These are phyloP conservation scores for Penicillium sp. DNA, from an alignment of 2,329 filamentous ascomycete genomes.

Conservation along the genomic window DNA sequence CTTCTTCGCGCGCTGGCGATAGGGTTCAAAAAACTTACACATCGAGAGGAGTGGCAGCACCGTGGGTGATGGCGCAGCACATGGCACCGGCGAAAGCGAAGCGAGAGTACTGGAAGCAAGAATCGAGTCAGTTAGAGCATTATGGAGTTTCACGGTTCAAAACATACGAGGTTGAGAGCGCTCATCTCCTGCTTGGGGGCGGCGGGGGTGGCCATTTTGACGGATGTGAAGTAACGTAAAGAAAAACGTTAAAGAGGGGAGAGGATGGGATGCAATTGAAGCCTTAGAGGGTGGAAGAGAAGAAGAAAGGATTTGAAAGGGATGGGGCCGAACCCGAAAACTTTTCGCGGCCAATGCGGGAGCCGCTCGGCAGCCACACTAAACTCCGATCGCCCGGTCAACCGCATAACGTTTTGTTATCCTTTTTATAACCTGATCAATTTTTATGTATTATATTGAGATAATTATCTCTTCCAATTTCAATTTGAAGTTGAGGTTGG, in stretches of 20 bases:
- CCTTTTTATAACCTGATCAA: not conserved
- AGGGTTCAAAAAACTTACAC: conserved; percentile 70
- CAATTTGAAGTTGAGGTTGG: not conserved
- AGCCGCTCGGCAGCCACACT: conserved; percentile 11
- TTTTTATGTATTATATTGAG: not conserved
- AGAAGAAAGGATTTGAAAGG: conserved; percentile 27
- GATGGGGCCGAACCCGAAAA: conserved; percentile 32
- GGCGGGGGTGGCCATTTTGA: conserved; percentile 42
- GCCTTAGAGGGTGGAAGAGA: conserved; percentile 12
- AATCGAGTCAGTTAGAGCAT: not conserved
- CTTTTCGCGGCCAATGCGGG: conserved; percentile 33
- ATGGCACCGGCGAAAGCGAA: conserved; percentile 96
- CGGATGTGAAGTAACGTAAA: conserved; percentile 16
- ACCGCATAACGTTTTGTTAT: not conserved
- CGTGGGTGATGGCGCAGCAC: conserved; percentile 98
- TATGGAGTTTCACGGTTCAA: conserved; percentile 48
- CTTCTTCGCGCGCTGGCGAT: not conserved
- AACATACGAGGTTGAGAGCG: conserved; percentile 59
- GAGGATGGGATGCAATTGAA: conserved; percentile 16
- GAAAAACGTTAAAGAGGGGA: conserved; percentile 16
- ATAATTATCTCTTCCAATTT: not conserved
- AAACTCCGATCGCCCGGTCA: conserved; percentile 7
- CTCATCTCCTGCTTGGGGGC: conserved; percentile 55
- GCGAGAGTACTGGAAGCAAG: conserved; percentile 55
- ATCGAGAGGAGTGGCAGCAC: conserved; percentile 94